Percentiles rank a stretch among this genome's conserved stretches.
phyloP scores from a whole-genome alignment of 139 green algal species.

The Tetradesmus obliquus region DNA sequence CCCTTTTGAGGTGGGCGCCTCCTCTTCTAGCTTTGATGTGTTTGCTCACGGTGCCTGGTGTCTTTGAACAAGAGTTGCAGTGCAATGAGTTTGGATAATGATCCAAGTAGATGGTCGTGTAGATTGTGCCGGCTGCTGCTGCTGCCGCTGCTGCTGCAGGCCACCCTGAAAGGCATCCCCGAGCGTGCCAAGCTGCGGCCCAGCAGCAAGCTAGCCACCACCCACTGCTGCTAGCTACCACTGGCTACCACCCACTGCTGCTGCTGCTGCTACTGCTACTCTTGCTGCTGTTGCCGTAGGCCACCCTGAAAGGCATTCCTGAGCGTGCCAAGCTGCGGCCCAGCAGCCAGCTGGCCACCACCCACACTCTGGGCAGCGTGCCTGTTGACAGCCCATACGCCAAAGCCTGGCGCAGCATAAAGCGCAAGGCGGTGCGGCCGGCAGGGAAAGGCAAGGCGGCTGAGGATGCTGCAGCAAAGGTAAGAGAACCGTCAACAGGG shows the following conservation, averaged over 20 bases:
- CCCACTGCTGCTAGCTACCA: not conserved
- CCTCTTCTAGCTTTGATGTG: not conserved
- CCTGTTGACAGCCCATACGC: conserved; percentile 21
- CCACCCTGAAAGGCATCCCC: not conserved
- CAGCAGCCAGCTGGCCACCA: not conserved
- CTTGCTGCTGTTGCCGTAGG: not conserved
- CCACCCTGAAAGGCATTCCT: not conserved
- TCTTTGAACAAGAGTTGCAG: too few species aligned
- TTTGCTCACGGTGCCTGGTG: too few species aligned
- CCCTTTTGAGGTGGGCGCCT: not conserved
- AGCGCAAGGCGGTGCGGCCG: not conserved
- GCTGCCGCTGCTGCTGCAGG: not conserved
- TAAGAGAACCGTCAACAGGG: not conserved
- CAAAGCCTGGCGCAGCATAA: conserved; percentile 37
- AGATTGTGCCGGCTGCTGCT: too few species aligned
- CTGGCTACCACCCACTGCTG: not conserved
- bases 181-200: conserved; percentile 21
- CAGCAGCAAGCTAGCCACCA: not conserved
- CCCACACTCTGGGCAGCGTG: not conserved
- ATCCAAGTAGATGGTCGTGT: too few species aligned
- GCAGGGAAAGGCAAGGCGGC: not conserved
- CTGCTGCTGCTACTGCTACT: not conserved
- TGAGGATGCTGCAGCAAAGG: conserved; percentile 23
- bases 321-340: conserved; percentile 21
- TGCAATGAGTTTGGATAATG: too few species aligned